A percentile compares a stretch with the other conserved stretches of the same genome.
phyloP scores from a whole-genome alignment of 2,329 filamentous ascomycete species.

The Beauveria asiatica region DNA sequence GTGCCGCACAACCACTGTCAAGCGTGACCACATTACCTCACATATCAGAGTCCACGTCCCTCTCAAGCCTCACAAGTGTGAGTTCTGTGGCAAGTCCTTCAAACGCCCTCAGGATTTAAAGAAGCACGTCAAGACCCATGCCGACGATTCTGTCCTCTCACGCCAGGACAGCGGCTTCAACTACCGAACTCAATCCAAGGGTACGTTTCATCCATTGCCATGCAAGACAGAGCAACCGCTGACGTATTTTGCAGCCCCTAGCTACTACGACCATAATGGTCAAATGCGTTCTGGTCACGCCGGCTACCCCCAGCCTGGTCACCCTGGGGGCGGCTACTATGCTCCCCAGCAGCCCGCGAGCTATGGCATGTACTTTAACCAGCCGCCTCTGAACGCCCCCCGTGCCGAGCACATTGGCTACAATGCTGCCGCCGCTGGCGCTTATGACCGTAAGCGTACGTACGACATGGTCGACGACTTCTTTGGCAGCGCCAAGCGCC shows the following conservation, averaged over 20 bases:
- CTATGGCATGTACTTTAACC: slow-evolving; percentile 73
- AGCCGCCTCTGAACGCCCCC: slow-evolving; percentile 46
- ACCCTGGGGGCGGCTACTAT: slow-evolving; percentile 45
- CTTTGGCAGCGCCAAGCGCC: slow-evolving; percentile 86
- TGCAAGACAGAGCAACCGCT: neutral
- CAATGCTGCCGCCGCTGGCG: slow-evolving; percentile 34
- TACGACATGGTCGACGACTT: slow-evolving; percentile 88
- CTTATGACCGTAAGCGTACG: slow-evolving; percentile 73
- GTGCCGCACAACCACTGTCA: slow-evolving; percentile 93
- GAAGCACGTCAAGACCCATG: slow-evolving; percentile 99
- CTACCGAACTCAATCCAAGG: slow-evolving; percentile 48
- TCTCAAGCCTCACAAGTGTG: slow-evolving; percentile 96
- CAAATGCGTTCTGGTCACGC: slow-evolving; percentile 51
- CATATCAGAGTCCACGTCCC: slow-evolving; percentile 99
- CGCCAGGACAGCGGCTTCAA: slow-evolving; percentile 46
- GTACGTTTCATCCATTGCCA: slow-evolving; percentile 21
- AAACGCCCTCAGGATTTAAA: slow-evolving; percentile 98
- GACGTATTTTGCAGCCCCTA: slow-evolving; percentile 25
- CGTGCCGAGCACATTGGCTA: slow-evolving; percentile 57
- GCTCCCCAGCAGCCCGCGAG: slow-evolving; percentile 44
- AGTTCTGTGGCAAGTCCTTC: slow-evolving; percentile 97
- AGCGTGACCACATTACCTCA: slow-evolving; percentile 98
- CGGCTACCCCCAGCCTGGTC: slow-evolving; percentile 47
- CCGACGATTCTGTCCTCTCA: slow-evolving; percentile 77
- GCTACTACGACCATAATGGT: slow-evolving; percentile 57